Conservation (phyloP, 1,284 basidiomycete species). For the Boletus sp. region DNA sequence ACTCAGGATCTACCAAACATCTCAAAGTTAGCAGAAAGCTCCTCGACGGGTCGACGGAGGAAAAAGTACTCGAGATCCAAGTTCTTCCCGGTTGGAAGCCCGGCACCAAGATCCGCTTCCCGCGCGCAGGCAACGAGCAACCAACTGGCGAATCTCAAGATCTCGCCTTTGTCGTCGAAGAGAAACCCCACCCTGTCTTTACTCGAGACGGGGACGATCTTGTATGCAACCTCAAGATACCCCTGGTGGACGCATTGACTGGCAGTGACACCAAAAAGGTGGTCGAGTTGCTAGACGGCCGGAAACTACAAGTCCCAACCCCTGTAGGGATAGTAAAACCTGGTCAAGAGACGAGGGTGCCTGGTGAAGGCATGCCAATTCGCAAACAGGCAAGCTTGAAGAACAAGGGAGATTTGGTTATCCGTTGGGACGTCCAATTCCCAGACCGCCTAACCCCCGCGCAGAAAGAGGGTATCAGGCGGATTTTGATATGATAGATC, state of each 20-base stretch:
- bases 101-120: slow-evolving; percentile 90
- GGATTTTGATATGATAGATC: slow-evolving; percentile 49
- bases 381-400: slow-evolving; percentile 71
- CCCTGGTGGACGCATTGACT: slow-evolving; percentile 83
- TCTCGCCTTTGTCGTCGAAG: slow-evolving; percentile 87
- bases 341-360: slow-evolving; percentile 64
- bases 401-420: slow-evolving; percentile 79
- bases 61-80: slow-evolving; percentile 89
- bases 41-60: slow-evolving; percentile 72
- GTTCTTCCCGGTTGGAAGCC: slow-evolving; percentile 84
- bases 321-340: slow-evolving; percentile 78
- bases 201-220: slow-evolving; percentile 81
- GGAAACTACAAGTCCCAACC: slow-evolving; percentile 64
- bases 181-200: slow-evolving; percentile 80
- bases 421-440: slow-evolving; percentile 84
- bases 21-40: slow-evolving; percentile 83
- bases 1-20: slow-evolving; percentile 83
- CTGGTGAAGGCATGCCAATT: slow-evolving; percentile 88
- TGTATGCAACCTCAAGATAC: slow-evolving; percentile 55
- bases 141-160: slow-evolving; percentile 74
- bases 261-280: slow-evolving; percentile 47
- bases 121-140: slow-evolving; percentile 82
- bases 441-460: slow-evolving; percentile 67
- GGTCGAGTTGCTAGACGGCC: slow-evolving; percentile 74
- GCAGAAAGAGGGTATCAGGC: slow-evolving; percentile 79